These are phyloP conservation scores for Calonectria hawksworthii DNA, from an alignment of 2,329 filamentous ascomycete genomes.

Conservation along the genomic window DNA sequence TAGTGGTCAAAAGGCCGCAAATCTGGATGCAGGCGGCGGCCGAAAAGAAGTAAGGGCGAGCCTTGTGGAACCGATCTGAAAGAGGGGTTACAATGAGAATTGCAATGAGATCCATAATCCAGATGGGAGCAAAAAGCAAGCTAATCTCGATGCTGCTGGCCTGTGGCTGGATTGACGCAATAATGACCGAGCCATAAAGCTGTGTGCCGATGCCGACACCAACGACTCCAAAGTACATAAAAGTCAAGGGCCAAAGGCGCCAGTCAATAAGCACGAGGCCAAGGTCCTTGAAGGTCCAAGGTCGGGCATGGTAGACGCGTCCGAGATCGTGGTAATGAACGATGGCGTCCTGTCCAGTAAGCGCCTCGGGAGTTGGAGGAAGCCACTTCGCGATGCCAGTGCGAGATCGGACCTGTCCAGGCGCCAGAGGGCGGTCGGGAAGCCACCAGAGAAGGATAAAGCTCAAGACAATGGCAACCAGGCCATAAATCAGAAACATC, in stretches of 20 bases:
- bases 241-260: conserved; percentile 85
- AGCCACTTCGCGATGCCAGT: conserved; percentile 73
- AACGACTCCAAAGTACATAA: conserved; percentile 97
- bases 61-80: conserved; percentile 87
- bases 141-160: conserved; percentile 83
- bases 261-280: conserved; percentile 82
- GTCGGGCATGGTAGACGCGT: conserved; percentile 81
- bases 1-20: conserved; percentile 82
- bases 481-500: conserved; percentile 93
- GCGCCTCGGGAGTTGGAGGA: conserved; percentile 77
- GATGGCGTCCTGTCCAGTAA: conserved; percentile 81
- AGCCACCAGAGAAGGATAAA: conserved; percentile 89
- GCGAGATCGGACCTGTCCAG: conserved; percentile 71
- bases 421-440: conserved; percentile 83
- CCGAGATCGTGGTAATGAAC: conserved; percentile 88
- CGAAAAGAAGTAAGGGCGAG: conserved; percentile 86
- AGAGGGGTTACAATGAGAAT: conserved; percentile 89
- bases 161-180: conserved; percentile 80
- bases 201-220: conserved; percentile 93
- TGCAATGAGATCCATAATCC: conserved; percentile 92
- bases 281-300: conserved; percentile 82
- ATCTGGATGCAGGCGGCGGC: conserved; percentile 84
- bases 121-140: conserved; percentile 90
- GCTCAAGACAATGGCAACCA: conserved; percentile 80
- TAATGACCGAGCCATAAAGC: conserved; percentile 89